Evolutionary conservation across 176 grass and related monocot genomes (phyloP).

Genomic region (Triticum monococcum): DNA sequence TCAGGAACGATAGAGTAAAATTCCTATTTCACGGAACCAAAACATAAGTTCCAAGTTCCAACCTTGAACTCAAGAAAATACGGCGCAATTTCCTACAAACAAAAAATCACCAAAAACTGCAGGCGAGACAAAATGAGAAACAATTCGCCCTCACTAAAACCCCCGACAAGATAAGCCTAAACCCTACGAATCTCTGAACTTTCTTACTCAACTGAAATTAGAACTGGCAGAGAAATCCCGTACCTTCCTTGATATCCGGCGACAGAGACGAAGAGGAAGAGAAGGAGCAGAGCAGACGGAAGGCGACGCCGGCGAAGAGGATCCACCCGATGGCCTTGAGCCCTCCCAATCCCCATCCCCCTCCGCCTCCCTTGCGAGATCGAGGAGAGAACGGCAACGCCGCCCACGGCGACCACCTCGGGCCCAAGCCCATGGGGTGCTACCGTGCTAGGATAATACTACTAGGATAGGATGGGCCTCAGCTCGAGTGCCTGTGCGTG

Average conservation of each 20-base stretch:
- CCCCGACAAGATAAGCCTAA: conserved; percentile 23
- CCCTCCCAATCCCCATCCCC: conserved; percentile 28
- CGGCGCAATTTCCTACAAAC: background rate
- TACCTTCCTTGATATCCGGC: conserved; percentile 32
- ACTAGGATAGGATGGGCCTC: background rate
- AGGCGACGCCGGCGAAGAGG: conserved; percentile 46
- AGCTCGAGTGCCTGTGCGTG: background rate
- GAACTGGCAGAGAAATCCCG: conserved; percentile 10
- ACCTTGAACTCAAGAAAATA: background rate
- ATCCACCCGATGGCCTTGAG: conserved; percentile 53
- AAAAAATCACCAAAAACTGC: background rate
- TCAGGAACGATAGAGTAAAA: background rate
- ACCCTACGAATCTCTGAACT: background rate
- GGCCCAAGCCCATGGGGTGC: conserved; percentile 29
- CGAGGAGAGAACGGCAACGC: conserved; percentile 30
- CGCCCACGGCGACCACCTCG: conserved; percentile 34
- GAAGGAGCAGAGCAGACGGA: conserved; percentile 57
- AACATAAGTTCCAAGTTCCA: background rate
- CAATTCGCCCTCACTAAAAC: background rate
- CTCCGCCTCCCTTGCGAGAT: conserved; percentile 24
- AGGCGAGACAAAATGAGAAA: background rate
- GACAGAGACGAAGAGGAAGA: conserved; percentile 19
- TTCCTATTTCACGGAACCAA: background rate
- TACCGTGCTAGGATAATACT: background rate
- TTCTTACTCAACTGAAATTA: background rate